These are phyloP conservation scores for Penicillium ucsense DNA, from an alignment of 495 filamentous ascomycete genomes.

Conservation along the genomic window DNA sequence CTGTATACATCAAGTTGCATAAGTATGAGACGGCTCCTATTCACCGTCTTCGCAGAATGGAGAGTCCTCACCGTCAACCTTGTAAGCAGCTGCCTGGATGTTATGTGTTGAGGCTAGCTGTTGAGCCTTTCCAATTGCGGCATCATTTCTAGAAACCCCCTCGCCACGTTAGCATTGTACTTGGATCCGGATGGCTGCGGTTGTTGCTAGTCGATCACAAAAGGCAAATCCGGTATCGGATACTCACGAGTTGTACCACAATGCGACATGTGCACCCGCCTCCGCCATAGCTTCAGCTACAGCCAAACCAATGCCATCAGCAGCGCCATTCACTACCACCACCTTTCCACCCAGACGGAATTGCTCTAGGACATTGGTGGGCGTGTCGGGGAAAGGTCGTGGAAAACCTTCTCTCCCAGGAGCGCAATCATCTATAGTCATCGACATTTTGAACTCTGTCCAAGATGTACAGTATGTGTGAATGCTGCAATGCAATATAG, in stretches of 20 bases:
- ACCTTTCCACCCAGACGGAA: constrained; percentile 33
- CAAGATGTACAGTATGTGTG: not conserved
- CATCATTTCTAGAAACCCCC: constrained; percentile 16
- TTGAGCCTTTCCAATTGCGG: constrained; percentile 23
- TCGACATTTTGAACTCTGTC: constrained; percentile 33
- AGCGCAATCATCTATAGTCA: constrained; percentile 30
- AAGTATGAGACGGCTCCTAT: not conserved
- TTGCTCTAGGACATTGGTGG: constrained; percentile 36
- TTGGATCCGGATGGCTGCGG: too few relatives aligned
- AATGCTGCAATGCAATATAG: not conserved
- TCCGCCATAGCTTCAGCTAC: constrained; percentile 28
- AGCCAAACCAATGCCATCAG: constrained; percentile 28
- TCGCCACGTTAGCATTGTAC: too few relatives aligned
- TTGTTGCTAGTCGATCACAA: too few relatives aligned
- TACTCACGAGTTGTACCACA: constrained; percentile 35
- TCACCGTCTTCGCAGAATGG: too few relatives aligned
- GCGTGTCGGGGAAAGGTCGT: constrained; percentile 30
- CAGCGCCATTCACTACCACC: constrained; percentile 24
- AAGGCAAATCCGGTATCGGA: too few relatives aligned
- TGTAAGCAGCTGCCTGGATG: constrained; percentile 28
- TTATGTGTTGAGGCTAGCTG: constrained; percentile 19
- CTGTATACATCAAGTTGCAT: constrained; percentile 5
- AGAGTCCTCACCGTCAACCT: constrained; percentile 24
- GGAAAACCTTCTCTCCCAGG: constrained; percentile 27
- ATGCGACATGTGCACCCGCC: constrained; percentile 19